phyloP scores from a whole-genome alignment of 169 alveolate genomes.

The Plasmodium berghei region DNA sequence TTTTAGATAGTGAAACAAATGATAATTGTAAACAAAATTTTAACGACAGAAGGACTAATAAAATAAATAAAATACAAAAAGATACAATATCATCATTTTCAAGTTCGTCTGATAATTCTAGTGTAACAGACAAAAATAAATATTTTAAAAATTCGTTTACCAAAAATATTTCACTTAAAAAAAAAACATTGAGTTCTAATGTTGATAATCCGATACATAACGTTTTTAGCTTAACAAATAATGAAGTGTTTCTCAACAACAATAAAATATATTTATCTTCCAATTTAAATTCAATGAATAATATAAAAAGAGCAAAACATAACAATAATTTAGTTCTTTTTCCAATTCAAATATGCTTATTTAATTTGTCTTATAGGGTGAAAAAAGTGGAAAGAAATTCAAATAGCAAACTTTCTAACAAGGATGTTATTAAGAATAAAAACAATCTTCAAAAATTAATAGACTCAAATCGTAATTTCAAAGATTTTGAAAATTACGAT shows the following conservation, averaged over 20 bases:
- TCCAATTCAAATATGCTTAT: slow-evolving; percentile 71
- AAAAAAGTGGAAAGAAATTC: slow-evolving; percentile 21
- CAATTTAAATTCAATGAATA: slow-evolving; percentile 50
- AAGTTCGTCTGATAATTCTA: slow-evolving; percentile 20
- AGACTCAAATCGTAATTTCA: slow-evolving; percentile 20
- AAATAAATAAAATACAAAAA: slow-evolving; percentile 38
- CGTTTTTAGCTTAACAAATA: slow-evolving; percentile 53
- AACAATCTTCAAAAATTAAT: slow-evolving; percentile 26
- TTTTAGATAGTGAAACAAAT: slow-evolving; percentile 68
- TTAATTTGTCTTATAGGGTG: slow-evolving; percentile 63
- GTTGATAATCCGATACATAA: slow-evolving; percentile 64
- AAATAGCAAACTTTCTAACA: slow-evolving; percentile 17
- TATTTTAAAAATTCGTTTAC: slow-evolving; percentile 40
- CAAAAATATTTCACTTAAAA: slow-evolving; percentile 40
- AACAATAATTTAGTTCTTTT: slow-evolving; percentile 63
- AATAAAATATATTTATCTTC: slow-evolving; percentile 43
- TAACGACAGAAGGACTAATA: slow-evolving; percentile 21
- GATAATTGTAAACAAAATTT: slow-evolving; percentile 27
- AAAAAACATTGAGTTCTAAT: slow-evolving; percentile 45
- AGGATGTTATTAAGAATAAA: slow-evolving; percentile 10
- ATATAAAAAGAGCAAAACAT: slow-evolving; percentile 28
- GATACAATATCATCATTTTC: slow-evolving; percentile 35
- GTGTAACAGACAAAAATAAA: slow-evolving; percentile 57
- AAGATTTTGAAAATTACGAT: slow-evolving; percentile 17
- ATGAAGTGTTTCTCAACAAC: slow-evolving; percentile 46